A percentile compares a stretch with the other conserved stretches of the same genome.
Conservation (phyloP, 202 grass and related monocot species). For the Setaria italica region DNA sequence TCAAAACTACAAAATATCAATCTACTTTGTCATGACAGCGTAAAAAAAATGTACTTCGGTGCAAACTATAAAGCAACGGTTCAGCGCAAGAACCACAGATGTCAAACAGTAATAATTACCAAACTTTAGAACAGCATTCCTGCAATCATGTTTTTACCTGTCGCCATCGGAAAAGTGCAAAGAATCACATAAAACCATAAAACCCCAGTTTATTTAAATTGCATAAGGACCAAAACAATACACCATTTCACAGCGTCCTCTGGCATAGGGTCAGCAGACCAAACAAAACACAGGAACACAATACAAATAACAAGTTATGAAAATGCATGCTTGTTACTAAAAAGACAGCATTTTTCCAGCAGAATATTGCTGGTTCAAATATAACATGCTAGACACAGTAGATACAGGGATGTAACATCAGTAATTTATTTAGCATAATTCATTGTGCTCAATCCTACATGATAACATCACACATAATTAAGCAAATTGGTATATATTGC, state of each 20-base stretch:
- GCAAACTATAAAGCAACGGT: neutral
- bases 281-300: neutral
- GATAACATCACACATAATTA: neutral
- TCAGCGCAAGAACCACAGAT: neutral
- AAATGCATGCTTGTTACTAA: neutral
- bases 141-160: neutral
- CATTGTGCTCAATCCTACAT: neutral
- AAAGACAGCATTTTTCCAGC: neutral
- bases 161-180: neutral
- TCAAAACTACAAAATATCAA: neutral
- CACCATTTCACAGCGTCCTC: neutral
- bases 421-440: neutral
- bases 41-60: neutral
- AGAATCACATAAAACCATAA: conserved; percentile 6
- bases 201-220: neutral
- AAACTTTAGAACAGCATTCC: neutral
- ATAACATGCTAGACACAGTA: neutral
- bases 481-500: neutral
- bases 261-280: neutral
- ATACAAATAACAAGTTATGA: neutral
- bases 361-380: neutral
- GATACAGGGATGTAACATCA: neutral
- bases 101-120: neutral
- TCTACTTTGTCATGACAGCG: neutral
- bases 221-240: neutral